Evolutionary conservation across 345 rosid species (phyloP), one percentile per base, ranked within the genome.

Genomic region (Brassica napus): DNA sequence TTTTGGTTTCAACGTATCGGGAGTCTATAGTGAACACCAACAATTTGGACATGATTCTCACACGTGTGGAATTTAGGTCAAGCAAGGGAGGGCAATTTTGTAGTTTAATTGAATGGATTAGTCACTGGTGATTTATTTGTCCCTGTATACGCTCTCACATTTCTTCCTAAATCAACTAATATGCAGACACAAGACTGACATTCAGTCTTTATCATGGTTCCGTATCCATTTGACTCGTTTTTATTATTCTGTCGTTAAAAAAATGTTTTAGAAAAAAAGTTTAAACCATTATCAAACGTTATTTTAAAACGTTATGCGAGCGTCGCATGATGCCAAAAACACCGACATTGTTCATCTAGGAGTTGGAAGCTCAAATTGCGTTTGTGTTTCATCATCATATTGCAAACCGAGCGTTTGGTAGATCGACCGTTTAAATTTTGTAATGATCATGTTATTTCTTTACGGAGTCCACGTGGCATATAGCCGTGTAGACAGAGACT

Each of bases 401-500:
- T 3, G 28, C 68, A 32, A 65, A 64, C 68, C 16, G 67, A 39
- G 47, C 58, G 62, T 72, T 68, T 68, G 65, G 60, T 77, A 30
- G 24, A 47, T 68, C 65, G 74, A 42, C 66, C 78, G 82, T 79
- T 79, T 26, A 32, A 35, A 52, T 59, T 28, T 66, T 39, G 31
- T 58, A 23, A 23, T 23, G 57, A 49, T 49, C 57, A 6, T 49
- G 18, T 54, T 54, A 9, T 16, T 2, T 23, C 3, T 11, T 23
- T 60, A 15, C 70, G 54, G 62, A 75, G 4, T 68, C 71, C 72
- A 69, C 73, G 79, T 80, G 74, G 79, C 76, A 69, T 2, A 62
- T 37, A 61, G 7, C n/a, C 31, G 71, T 54, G 79, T 79, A 69
- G 79, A 79, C 75, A 79, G 75, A 79, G 71, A 79, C 79, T 18